Base-by-base conservation (phyloP, 441 rosid genomes). In the Aquilaria agallochum region DNA sequence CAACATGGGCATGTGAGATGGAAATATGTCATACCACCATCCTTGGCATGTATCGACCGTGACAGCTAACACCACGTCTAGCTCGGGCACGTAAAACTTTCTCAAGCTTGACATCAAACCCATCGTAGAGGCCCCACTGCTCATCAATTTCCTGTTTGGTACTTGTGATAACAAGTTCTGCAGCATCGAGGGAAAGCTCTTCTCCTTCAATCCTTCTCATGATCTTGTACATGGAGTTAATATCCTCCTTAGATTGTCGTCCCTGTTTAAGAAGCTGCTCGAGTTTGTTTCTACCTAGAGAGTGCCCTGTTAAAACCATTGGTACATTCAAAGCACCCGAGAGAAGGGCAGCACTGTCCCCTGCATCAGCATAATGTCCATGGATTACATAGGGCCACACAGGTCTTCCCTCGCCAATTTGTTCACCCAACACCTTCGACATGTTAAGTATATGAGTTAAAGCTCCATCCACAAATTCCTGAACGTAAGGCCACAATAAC, bases 51-150 rank as follows among this genome's bases (percentile, higher is more conserved):
- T 51, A 86, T 60, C 96, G 81, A 50, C 99, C 99, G 59, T 94
- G 99, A 73, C 99, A 94, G 76, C 86, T 79, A 68, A 94, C 97
- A 65, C 94, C 82, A 12, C 96, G 96, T 67, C 97, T 89, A 69
- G 89, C 78, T 48, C 99, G 95, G 67, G 99, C 97, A 42, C 97
- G 95, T 62, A 94, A 72, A 58, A 91, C 95, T 73, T 81, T 94
- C 74, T 91, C 97, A 12, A 94, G 96, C 78, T 94, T 94, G 61
- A 94, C 97, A 77, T 94, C 99, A 50, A 94, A 94, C 49, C 97
- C 99, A 69, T 91, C 96, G 70, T 94, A 94, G 61, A 94, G 96
- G 50, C 99, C 99, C 99, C 99, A 94, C 53, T 94, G 99, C 63
- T 94, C 96, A 58, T 94, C 97, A 64, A 91, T 87, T 80, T 94